Percentiles rank a stretch among this genome's conserved stretches.
Evolutionary conservation across 257 asterid species (phyloP).

Genomic region (Leptodermis oblonga): DNA sequence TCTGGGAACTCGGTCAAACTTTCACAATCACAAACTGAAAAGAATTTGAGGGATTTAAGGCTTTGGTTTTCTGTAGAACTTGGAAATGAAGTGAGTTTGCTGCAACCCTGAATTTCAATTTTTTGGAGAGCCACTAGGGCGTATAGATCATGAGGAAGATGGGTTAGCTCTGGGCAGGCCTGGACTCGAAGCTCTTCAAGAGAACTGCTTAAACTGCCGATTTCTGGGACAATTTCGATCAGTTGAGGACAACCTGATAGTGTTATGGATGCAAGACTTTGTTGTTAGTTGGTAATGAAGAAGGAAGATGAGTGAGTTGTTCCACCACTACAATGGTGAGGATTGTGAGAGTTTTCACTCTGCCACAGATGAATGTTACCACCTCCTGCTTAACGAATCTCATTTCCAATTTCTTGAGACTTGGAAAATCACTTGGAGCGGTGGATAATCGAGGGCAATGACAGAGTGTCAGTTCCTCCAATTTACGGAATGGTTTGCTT

Average conservation of each 20-base stretch:
- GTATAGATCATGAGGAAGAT: slow-evolving; percentile 18
- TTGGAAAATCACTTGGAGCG: slow-evolving; percentile 22
- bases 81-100: slow-evolving; percentile 9
- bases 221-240: too few species aligned
- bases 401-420: neutral
- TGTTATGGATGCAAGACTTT: too few species aligned
- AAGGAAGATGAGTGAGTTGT: neutral
- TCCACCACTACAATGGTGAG: neutral
- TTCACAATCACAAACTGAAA: too few species aligned
- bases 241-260: too few species aligned
- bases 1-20: too few species aligned
- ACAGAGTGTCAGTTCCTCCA: neutral
- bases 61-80: too few species aligned
- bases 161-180: slow-evolving; percentile 1
- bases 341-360: slow-evolving; percentile 5
- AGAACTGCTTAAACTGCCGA: neutral
- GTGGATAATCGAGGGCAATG: slow-evolving; percentile 7
- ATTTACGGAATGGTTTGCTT: slow-evolving; percentile 14
- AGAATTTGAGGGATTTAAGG: too few species aligned
- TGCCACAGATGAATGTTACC: slow-evolving; percentile 11
- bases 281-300: too few species aligned
- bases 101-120: fast-evolving
- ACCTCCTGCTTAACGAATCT: neutral
- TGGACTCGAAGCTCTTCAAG: neutral
- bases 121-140: neutral